These are phyloP conservation scores for Cryptococcus amylolentus DNA, from an alignment of 1,284 basidiomycete species.

Conservation along the genomic window DNA sequence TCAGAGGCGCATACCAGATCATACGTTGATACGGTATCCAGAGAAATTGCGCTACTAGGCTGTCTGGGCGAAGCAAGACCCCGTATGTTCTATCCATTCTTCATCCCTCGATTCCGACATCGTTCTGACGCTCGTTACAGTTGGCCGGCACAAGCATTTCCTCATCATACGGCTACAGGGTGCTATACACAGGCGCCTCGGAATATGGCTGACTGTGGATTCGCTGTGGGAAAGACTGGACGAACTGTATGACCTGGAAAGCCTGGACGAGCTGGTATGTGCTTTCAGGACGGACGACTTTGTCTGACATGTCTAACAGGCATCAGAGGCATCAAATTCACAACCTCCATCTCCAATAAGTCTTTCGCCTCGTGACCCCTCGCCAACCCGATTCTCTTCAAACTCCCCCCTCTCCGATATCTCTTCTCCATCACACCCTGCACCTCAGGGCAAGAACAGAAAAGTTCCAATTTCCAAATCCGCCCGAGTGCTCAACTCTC, in stretches of 20 bases:
- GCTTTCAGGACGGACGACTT: not conserved
- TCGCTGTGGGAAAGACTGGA: conserved; percentile 71
- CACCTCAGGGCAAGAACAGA: not conserved
- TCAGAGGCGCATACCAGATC: too few species aligned
- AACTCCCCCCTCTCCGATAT: not conserved
- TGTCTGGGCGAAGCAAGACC: conserved; percentile 29
- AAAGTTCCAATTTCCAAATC: conserved; percentile 9
- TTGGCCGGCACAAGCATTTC: conserved; percentile 39
- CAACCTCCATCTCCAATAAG: not conserved
- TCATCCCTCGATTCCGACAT: not conserved
- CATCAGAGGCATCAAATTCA: not conserved
- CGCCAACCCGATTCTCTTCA: not conserved
- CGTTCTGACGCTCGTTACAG: conserved; percentile 10
- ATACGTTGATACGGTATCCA: conserved; percentile 1
- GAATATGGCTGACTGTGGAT: conserved; percentile 54
- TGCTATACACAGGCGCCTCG: conserved; percentile 32
- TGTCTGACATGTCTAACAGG: not conserved
- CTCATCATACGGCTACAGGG: conserved; percentile 37
- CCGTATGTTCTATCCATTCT: conserved; percentile 12
- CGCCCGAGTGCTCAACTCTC: conserved; percentile 23
- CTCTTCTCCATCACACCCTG: not conserved
- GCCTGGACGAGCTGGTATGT: conserved; percentile 68
- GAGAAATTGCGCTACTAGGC: conserved; percentile 34
- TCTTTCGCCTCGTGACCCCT: not conserved
- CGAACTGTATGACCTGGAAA: conserved; percentile 70